Base-by-base conservation (phyloP, 1,284 basidiomycete genomes). In the Bjerkandera adusta region DNA sequence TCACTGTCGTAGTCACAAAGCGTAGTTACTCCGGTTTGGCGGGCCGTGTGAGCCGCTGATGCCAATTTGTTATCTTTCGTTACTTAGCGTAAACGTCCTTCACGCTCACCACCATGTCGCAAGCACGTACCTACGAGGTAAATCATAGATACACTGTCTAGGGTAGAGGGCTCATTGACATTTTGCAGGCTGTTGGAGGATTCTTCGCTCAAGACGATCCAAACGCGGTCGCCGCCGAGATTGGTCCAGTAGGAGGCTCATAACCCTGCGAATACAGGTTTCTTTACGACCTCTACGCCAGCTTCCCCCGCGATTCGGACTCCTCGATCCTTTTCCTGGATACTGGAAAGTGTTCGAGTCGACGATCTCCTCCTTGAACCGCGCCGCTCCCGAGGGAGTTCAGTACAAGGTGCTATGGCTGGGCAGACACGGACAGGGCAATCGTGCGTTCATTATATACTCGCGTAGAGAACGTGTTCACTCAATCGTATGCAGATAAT, bases 361-460 rank as follows among this genome's bases (percentile, higher is more conserved):
- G 4, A 52, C 64, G 3, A 65, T 90, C 16, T 48, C 60, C 4
- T 50, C 59, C 6, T 59, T 89, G 37, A 83, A 85, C 48, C 48
- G 56, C 4, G 54, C 64, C 0, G 69, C 74, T 1, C 61, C 68
- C 4, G 50, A 55, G 0, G 62, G 65, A 2, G 70, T 68, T 8
- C 64, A 64, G 3, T 79, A 79, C 64, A 90, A 88, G 57, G 71
- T 88, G 8, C 70, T 89, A 47, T 79, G 81, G 49, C 61, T 89
- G 11, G 77, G 77, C 3, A 68, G 89, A 51, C 88, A 91, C 53
- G 89, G 89, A 0, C 69, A 90, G 66, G 89, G 88, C 27, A 79
- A 68, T 53, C 83, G 81, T 83, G 57, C 54, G 83, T 70, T 1
- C 25, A 6, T 34, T 34, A 46, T 6, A 7, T 7, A 11, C 15